These are phyloP conservation scores for Sporisorium scitamineum DNA, from an alignment of 1,284 basidiomycete species.

Conservation along the genomic window DNA sequence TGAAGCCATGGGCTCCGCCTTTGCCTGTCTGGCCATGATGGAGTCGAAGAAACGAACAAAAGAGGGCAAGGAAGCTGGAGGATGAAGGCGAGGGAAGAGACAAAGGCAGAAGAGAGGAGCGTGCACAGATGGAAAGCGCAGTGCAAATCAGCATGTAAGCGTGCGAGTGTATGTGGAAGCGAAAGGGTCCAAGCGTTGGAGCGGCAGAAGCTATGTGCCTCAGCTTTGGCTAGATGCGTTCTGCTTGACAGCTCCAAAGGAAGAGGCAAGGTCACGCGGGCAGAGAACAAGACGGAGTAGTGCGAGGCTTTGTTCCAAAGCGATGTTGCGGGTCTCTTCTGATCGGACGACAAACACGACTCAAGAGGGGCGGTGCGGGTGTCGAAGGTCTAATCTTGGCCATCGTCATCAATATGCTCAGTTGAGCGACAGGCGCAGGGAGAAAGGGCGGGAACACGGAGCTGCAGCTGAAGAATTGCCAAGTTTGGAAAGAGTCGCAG, in stretches of 20 bases:
- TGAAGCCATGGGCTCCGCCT: neutral
- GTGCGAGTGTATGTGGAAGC: neutral
- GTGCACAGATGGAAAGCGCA: constrained; percentile 17
- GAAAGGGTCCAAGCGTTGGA: constrained; percentile 10
- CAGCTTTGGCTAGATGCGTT: neutral
- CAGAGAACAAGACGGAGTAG: neutral
- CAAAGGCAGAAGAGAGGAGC: neutral
- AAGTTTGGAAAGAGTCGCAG: no score
- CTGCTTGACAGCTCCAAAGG: neutral
- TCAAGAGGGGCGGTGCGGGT: neutral
- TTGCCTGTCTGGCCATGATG: neutral
- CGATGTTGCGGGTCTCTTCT: neutral
- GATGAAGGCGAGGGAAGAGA: neutral
- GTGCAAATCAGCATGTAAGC: neutral
- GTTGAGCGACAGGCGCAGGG: neutral
- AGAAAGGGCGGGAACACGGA: neutral
- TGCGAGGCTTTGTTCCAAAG: no score
- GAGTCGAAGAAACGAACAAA: neutral
- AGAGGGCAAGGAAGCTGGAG: neutral
- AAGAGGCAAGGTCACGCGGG: neutral
- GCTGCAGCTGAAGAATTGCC: no score
- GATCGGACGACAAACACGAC: neutral
- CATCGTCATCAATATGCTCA: neutral
- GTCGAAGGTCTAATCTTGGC: neutral
- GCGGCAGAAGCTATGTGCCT: neutral